A percentile compares a stretch with the other conserved stretches of the same genome.
Conservation (phyloP, 2,329 filamentous ascomycete species). For the Apiospora hydei region DNA sequence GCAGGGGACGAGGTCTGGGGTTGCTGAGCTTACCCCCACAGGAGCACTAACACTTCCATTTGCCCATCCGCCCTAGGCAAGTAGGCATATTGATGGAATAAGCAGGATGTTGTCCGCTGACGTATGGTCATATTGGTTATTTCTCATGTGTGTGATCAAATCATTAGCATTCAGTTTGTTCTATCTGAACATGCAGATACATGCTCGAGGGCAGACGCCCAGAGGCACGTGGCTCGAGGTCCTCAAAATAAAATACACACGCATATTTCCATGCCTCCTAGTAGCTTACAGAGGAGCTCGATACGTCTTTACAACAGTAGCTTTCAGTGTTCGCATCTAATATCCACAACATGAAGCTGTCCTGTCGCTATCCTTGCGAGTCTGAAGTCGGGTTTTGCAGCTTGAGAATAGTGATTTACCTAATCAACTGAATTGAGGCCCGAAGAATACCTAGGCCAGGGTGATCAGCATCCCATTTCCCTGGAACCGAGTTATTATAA, state of each 20-base stretch:
- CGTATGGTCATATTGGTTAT: not conserved
- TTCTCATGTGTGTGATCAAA: not conserved
- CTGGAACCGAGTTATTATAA: conserved; percentile 27
- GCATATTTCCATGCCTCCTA: too few species aligned
- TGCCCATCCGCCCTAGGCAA: too few species aligned
- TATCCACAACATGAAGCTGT: too few species aligned
- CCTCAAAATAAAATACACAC: not conserved
- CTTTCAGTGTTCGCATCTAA: too few species aligned
- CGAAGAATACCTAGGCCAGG: not conserved
- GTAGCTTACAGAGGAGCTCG: too few species aligned
- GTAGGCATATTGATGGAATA: too few species aligned
- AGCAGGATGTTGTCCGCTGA: not conserved
- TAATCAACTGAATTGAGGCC: not conserved
- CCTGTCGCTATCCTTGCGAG: too few species aligned
- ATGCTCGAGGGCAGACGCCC: not conserved
- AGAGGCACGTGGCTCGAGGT: not conserved
- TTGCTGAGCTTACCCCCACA: conserved; percentile 13
- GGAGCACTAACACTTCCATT: not conserved
- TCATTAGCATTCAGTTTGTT: not conserved
- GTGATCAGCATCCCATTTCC: too few species aligned
- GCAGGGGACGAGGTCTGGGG: not conserved
- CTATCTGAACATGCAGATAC: not conserved
- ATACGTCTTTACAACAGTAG: too few species aligned
- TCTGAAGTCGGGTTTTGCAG: too few species aligned
- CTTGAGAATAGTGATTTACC: too few species aligned